Percentiles rank a stretch among this genome's conserved stretches.
phyloP scores from a whole-genome alignment of 768 basidiomycete species.

The Paxillus ammoniavirescens region DNA sequence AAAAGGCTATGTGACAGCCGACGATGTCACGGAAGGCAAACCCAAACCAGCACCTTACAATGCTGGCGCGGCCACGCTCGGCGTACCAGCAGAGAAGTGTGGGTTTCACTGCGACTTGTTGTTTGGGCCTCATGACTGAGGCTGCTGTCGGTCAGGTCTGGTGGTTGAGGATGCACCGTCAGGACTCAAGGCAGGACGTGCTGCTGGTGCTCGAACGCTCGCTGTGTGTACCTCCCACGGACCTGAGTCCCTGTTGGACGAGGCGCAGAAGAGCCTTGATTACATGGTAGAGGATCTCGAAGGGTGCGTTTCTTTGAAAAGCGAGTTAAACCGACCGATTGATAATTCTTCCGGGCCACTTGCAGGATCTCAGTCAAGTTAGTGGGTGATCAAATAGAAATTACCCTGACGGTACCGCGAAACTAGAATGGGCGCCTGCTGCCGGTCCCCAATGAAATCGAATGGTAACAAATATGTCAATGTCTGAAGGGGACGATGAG shows the following conservation, averaged over 20 bases:
- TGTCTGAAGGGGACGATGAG: neutral
- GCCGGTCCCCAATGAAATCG: neutral
- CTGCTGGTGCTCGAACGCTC: slow-evolving; percentile 72
- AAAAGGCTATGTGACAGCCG: slow-evolving; percentile 67
- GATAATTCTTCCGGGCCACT: neutral
- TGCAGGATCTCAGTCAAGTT: slow-evolving; percentile 19
- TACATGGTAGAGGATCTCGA: slow-evolving; percentile 70
- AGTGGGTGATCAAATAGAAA: slow-evolving; percentile 21
- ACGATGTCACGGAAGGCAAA: slow-evolving; percentile 66
- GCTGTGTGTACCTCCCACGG: slow-evolving; percentile 84
- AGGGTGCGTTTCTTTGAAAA: slow-evolving; percentile 41
- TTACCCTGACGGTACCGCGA: slow-evolving; percentile 12
- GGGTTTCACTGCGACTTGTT: slow-evolving; percentile 13
- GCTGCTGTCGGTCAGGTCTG: slow-evolving; percentile 48
- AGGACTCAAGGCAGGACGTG: slow-evolving; percentile 71
- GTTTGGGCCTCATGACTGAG: neutral
- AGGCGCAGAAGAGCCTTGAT: slow-evolving; percentile 41
- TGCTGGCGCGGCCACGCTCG: slow-evolving; percentile 59
- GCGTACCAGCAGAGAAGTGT: slow-evolving; percentile 60
- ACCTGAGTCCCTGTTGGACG: slow-evolving; percentile 49
- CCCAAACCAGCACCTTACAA: slow-evolving; percentile 90
- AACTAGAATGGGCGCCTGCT: slow-evolving; percentile 7
- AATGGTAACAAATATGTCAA: too few species aligned
- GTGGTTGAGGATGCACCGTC: slow-evolving; percentile 91
- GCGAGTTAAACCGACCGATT: neutral